A percentile compares a stretch with the other conserved stretches of the same genome.
These are phyloP conservation scores for Posidonia australis DNA, from an alignment of 106 monocot genomes.

Conservation along the genomic window DNA sequence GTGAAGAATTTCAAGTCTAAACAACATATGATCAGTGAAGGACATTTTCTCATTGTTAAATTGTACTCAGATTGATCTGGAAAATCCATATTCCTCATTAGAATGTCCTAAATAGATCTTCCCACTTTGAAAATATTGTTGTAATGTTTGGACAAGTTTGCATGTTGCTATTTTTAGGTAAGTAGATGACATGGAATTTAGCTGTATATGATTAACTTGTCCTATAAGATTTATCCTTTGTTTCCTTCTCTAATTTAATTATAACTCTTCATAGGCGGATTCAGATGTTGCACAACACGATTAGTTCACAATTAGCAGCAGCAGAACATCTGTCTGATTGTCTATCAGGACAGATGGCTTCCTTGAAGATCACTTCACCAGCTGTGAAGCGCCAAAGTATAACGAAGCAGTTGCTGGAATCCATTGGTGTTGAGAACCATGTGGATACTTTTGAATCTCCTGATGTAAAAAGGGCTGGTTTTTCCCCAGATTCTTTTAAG, in stretches of 20 bases:
- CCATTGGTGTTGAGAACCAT: conserved; percentile 65
- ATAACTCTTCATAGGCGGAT: conserved; percentile 29
- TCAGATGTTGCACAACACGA: conserved; percentile 59
- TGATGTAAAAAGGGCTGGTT: conserved; percentile 13
- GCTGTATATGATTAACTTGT: too few species aligned
- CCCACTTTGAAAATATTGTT: too few species aligned
- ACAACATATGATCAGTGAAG: too few species aligned
- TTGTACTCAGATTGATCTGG: too few species aligned
- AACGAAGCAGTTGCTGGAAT: conserved; percentile 66
- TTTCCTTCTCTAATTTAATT: neutral
- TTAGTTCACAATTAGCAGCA: conserved; percentile 68
- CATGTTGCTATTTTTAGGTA: too few species aligned
- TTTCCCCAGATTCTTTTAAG: conserved; percentile 23
- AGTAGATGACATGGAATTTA: too few species aligned
- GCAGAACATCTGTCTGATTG: conserved; percentile 76
- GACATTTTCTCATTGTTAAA: too few species aligned
- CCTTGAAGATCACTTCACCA: conserved; percentile 46
- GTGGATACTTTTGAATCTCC: conserved; percentile 33
- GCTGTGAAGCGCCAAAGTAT: conserved; percentile 32
- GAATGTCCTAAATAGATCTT: too few species aligned
- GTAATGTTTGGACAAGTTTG: too few species aligned
- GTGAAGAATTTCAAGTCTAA: too few species aligned
- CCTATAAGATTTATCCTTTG: too few species aligned
- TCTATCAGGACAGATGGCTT: conserved; percentile 71
- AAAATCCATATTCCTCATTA: too few species aligned